Evolutionary conservation across 1,139 yeast species (phyloP), one percentile per base, ranked within the genome.

Genomic region (Taphrina pruni): DNA sequence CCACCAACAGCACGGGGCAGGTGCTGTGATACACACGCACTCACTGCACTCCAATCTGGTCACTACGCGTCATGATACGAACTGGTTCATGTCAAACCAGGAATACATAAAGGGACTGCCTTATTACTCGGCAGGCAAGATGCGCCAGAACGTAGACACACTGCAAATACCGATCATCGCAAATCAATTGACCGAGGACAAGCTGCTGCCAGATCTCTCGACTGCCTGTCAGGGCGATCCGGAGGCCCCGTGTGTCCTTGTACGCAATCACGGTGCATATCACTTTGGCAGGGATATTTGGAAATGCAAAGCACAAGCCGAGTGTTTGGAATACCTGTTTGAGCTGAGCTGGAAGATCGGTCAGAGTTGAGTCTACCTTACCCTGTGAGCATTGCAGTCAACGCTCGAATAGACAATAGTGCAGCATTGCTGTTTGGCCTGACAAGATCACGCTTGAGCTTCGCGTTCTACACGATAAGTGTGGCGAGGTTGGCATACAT

Each of bases 21-120:
- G 96, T 11, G 97, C 97, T 0, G 90, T 97, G 78, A 92, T 93
- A 72, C 98, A 93, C 78, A 93, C 98, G 0, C 98, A 93, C 77
- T 92, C 97, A 0, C 95, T 89, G 75, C 83, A 83, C 70, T 97
- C 98, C 0, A 97, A 93, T 0, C 82, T 93, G 87, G 86, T 87
- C 61, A 87, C 96, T 0, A 78, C 90, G 73, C 78, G 84, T 78
- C 32, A 26, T 26, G 48, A 45, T 21, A 87, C 86, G 70, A 82
- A 86, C 70, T 92, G 92, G 78, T 82, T 83, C 64, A 92, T 94
- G 71, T 83, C 90, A 70, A 86, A 89, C 74, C 87, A 93, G 73
- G 98, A 94, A 79, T 97, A 93, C 79, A 90, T 93, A 79, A 94
- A 94, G 78, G 98, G 97, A 0, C 57, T 74, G 9, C 98, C 98